Conservation (phyloP, 1,284 basidiomycete species). For the Rhizopogon parksii region DNA sequence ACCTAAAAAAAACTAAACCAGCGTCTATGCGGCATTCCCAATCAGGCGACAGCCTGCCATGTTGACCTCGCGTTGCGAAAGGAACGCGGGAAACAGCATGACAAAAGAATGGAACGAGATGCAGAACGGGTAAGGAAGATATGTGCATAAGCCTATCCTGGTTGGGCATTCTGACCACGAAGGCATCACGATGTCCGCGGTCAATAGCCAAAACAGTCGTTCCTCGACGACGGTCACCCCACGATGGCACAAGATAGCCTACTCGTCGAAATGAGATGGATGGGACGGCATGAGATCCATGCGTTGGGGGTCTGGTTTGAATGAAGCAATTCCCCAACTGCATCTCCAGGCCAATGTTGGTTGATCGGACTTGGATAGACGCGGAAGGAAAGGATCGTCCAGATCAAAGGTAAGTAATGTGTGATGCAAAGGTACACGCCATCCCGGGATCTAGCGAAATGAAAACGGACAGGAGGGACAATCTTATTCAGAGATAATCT, state of each 20-base stretch:
- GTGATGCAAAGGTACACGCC: background rate
- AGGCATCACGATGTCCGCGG: conserved; percentile 1
- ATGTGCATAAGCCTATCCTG: background rate
- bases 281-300: background rate
- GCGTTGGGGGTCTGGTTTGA: background rate
- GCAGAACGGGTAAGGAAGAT: background rate
- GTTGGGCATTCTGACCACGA: background rate
- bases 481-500: background rate
- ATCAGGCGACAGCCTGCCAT: background rate
- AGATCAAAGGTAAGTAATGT: background rate
- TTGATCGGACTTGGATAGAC: background rate
- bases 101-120: background rate
- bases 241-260: background rate
- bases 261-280: background rate
- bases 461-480: background rate
- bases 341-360: background rate
- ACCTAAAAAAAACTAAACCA: background rate
- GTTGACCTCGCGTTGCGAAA: background rate
- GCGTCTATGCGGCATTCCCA: conserved; percentile 1
- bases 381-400: background rate
- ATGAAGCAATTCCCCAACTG: background rate
- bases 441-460: conserved; percentile 2
- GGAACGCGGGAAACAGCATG: background rate
- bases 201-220: background rate
- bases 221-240: background rate